Evolutionary conservation across 805 yeast genomes (phyloP), one percentile per base, ranked within the genome.

Genomic region (Candida endomychidarum): DNA sequence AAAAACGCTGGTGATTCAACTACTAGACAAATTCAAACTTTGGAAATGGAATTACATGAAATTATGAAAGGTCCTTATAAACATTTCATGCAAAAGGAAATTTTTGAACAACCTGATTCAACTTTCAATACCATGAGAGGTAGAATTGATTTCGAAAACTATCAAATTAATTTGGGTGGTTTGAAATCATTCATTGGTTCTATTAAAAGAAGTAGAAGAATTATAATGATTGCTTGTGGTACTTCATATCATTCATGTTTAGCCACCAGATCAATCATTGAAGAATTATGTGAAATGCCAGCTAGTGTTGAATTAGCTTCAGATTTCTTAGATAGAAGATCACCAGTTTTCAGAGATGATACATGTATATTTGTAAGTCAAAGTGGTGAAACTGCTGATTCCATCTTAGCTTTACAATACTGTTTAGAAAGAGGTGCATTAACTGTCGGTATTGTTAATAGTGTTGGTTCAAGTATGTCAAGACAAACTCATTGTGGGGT

Each of bases 121-220:
- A 85, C 97, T 37, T 85, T 90, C 63, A 93, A 93, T 73, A 93
- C 99, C 37, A 93, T 93, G 99, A 85, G 99, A 75, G 99, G 99
- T 59, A 87, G 99, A 74, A 75, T 93, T 47, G 98, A 93, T 66
- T 93, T 93, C 58, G 89, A 81, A 32, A 81, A 82, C 61, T 74
- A 75, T 53, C 72, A 68, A 30, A 84, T 93, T 51, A 85, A 78
- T 50, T 75, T 93, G 46, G 99, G 99, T 58, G 99, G 99, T 28
- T 75, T 93, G 57, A 80, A 84, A 52, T 75, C 84, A 11, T 86
- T 82, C 77, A 72, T 93, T 48, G 81, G 93, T 20, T 86, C 93
- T 33, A 86, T 93, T 48, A 80, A 98, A 69, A 81, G 96, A 58
- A 89, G 96, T 54, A 81, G 97, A 69, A 81, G 99, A 67, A 77